Percentiles rank a stretch among this genome's conserved stretches.
phyloP scores from a whole-genome alignment of 768 basidiomycete species.

The Xerocomellus amylosporus region DNA sequence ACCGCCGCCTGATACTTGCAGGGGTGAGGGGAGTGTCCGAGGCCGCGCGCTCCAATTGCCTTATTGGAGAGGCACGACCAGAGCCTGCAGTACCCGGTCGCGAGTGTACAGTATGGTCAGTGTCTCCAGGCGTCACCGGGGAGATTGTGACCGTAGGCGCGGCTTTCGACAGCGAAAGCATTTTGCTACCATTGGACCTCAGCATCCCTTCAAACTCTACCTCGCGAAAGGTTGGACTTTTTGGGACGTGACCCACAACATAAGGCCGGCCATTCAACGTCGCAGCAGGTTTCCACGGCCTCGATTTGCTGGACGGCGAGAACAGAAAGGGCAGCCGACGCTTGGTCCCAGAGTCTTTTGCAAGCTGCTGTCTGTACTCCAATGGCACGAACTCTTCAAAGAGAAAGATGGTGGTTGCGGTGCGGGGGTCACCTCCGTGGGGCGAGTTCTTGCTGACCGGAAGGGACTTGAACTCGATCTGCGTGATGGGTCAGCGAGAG shows the following conservation, averaged over 20 bases:
- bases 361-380: constrained; percentile 79
- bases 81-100: constrained; percentile 25
- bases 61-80: constrained; percentile 12
- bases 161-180: constrained; percentile 33
- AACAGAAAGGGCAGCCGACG: constrained; percentile 72
- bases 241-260: constrained; percentile 56
- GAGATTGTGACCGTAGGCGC: constrained; percentile 26
- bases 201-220: constrained; percentile 79
- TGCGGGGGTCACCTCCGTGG: constrained; percentile 60
- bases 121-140: constrained; percentile 24
- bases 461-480: constrained; percentile 88
- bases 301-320: constrained; percentile 42
- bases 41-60: constrained; percentile 24
- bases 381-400: constrained; percentile 94
- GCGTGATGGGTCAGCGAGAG: constrained; percentile 26
- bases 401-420: constrained; percentile 65
- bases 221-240: constrained; percentile 54
- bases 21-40: constrained; percentile 32
- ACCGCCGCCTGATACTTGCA: constrained; percentile 42
- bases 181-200: constrained; percentile 48
- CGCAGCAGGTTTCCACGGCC: constrained; percentile 78
- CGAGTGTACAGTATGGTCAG: constrained; percentile 29
- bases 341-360: constrained; percentile 47
- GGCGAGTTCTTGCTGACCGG: constrained; percentile 37
- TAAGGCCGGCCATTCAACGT: constrained; percentile 80